These are phyloP conservation scores for Fusarium guadeloupense DNA, from an alignment of 2,329 filamentous ascomycete genomes.

Conservation along the genomic window DNA sequence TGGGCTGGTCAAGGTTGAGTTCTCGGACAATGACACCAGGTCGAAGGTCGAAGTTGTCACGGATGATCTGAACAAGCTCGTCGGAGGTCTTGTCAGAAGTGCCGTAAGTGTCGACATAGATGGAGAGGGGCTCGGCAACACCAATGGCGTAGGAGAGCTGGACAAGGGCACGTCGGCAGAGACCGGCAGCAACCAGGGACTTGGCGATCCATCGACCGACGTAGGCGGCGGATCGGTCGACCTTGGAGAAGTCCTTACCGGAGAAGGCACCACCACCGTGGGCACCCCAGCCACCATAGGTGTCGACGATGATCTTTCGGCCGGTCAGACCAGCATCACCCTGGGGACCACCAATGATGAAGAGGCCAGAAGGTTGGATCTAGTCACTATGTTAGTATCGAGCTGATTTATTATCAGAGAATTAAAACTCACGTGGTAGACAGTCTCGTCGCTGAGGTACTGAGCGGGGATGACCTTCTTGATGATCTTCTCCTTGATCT, in stretches of 20 bases:
- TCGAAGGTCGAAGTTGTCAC: conserved; percentile 95
- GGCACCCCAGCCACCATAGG: conserved; percentile 99
- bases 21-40: conserved; percentile 99
- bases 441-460: conserved; percentile 90
- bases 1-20: conserved; percentile 92
- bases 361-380: conserved; percentile 97
- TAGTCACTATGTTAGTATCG: conserved; percentile 39
- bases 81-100: conserved; percentile 89
- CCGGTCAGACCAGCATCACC: conserved; percentile 98
- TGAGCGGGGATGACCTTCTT: conserved; percentile 91
- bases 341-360: conserved; percentile 99
- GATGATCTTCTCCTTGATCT: conserved; percentile 97
- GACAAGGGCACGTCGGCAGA: conserved; percentile 91
- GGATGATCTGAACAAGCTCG: conserved; percentile 94
- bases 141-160: conserved; percentile 99
- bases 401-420: background rate
- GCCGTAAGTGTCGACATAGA: conserved; percentile 98
- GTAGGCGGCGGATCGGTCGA: conserved; percentile 98
- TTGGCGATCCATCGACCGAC: conserved; percentile 99
- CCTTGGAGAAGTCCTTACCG: conserved; percentile 99
- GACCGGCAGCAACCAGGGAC: conserved; percentile 88
- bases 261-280: conserved; percentile 99
- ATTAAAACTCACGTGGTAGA: conserved; percentile 83
- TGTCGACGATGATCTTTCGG: conserved; percentile 99
- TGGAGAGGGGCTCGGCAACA: conserved; percentile 95